Conservation (phyloP, 345 rosid species). For the Sonneratia caseolaris region DNA sequence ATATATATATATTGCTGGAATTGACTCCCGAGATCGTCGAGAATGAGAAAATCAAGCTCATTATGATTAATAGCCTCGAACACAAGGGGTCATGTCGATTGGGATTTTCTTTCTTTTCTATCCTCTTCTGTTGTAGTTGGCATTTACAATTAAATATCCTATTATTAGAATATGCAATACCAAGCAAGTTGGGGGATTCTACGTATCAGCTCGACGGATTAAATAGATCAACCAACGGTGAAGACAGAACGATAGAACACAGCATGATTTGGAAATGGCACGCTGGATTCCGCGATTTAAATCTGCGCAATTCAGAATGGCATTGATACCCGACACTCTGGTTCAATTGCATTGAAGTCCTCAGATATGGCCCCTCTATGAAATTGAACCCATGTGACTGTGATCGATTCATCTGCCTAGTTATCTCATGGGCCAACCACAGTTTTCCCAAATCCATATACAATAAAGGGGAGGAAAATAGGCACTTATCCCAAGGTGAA, state of each 20-base stretch:
- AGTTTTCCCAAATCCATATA: too few species aligned
- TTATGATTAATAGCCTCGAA: too few species aligned
- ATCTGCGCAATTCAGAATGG: not conserved
- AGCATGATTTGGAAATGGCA: not conserved
- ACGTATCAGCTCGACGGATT: not conserved
- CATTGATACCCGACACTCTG: not conserved
- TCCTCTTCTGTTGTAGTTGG: too few species aligned
- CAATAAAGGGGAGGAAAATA: too few species aligned
- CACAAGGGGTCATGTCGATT: too few species aligned
- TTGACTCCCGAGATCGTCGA: too few species aligned
- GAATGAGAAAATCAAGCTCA: not conserved
- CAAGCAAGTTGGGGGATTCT: conserved; percentile 5
- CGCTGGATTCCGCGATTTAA: not conserved
- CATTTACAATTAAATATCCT: too few species aligned
- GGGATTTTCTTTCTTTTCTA: too few species aligned
- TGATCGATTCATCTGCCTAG: not conserved
- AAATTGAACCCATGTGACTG: not conserved
- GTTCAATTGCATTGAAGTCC: not conserved
- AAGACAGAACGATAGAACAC: not conserved
- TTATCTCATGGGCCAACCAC: not conserved
- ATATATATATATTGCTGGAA: too few species aligned
- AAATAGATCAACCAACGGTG: conserved; percentile 1
- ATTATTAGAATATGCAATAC: not conserved
- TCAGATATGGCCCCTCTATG: not conserved
- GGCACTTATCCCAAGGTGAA: too few species aligned